Evolutionary conservation across 257 asterid genomes (phyloP), one percentile per base, ranked within the genome.

Genomic region (Jasminum sambac): DNA sequence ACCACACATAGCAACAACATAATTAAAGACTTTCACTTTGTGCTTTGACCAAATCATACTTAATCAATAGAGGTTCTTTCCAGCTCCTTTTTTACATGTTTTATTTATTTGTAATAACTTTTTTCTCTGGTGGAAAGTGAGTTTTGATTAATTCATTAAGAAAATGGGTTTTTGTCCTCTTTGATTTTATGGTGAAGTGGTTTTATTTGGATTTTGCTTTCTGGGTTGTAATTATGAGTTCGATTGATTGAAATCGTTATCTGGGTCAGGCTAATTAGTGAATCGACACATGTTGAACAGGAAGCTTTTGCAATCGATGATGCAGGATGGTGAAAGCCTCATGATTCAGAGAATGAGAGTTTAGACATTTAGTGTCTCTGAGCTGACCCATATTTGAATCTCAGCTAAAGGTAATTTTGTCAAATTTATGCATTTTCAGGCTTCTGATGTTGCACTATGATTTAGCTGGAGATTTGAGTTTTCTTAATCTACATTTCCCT

Each of bases 191-290:
- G 30, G 62, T 55, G 30, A 52, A 63, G 23, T 66, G 73, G 73
- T 72, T 36, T 74, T 73, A 25, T 62, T 0, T 42, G 40, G 26
- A 16, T 16, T 62, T 46, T 63, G 50, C 19, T 57, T 74, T 70
- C 78, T 66, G 63, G 74, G 76, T 71, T 63, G 67, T 41, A 69
- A 42, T 71, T 57, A 75, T 78, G 85, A 77, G 78, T 77, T 73
- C 68, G 80, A 79, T 79, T 65, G 74, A 26, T 67, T 21, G 71
- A 72, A 40, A 12, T 41, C 74, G 11, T 59, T 58, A 26, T 46
- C 36, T 64, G 55, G 55, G 26, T 75, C 36, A 55, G 78, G 70
- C 62, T 61, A 79, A 60, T 78, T 65, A 41, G 79, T 59, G 64
- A 38, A 61, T 60, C 17, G 68, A 26, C 40, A 7, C 67, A 68